Evolutionary conservation across 305 asterid genomes (phyloP).

Genomic region (Fraxinus paxiana): DNA sequence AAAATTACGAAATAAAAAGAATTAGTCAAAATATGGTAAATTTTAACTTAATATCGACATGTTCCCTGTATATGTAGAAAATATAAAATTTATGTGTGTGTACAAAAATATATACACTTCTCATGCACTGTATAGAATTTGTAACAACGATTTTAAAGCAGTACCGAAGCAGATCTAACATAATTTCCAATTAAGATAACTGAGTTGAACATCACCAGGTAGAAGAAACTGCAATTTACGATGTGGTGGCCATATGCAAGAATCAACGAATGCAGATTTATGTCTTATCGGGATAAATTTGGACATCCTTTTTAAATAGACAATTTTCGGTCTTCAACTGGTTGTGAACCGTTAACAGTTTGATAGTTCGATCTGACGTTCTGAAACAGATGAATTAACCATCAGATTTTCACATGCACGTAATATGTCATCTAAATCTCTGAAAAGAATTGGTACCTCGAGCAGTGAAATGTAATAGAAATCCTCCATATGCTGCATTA

Average conservation of each 20-base stretch:
- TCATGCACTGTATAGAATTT: neutral
- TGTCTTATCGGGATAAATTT: neutral
- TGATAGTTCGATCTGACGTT: conserved; percentile 70
- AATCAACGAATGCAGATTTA: neutral
- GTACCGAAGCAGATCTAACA: neutral
- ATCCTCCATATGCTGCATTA: conserved; percentile 99
- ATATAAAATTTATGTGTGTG: neutral
- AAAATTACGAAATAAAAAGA: neutral
- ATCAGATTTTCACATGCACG: neutral
- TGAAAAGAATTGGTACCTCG: conserved; percentile 48
- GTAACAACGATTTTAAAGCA: neutral
- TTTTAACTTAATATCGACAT: neutral
- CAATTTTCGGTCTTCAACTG: conserved; percentile 27
- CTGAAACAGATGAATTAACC: conserved; percentile 34
- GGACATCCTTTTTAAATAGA: conserved; percentile 23
- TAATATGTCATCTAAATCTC: neutral
- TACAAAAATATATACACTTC: neutral
- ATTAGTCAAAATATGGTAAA: neutral
- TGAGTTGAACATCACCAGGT: neutral
- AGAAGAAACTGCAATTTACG: conserved; percentile 2
- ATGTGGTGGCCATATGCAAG: neutral
- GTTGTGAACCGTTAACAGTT: conserved; percentile 44
- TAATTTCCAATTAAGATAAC: neutral
- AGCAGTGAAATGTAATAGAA: conserved; percentile 78
- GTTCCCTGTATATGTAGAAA: neutral